phyloP scores from a whole-genome alignment of 257 asterid species.

The Cynanchum wilfordii region DNA sequence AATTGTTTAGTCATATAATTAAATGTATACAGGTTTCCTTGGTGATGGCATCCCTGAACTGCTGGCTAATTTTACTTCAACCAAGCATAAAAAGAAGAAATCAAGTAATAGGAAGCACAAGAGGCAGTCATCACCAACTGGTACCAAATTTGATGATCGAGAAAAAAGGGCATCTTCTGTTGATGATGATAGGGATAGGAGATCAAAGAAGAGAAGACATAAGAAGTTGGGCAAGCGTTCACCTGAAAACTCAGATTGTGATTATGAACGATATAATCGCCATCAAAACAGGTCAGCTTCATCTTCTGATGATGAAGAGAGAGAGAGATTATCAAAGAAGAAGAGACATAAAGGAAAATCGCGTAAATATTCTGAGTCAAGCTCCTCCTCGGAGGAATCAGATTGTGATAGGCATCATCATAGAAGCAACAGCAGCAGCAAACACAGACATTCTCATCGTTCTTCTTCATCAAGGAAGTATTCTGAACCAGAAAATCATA shows the following conservation, averaged over 20 bases:
- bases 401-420: slow-evolving; percentile 40
- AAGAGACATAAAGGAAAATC: slow-evolving; percentile 43
- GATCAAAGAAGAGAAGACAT: slow-evolving; percentile 37
- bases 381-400: slow-evolving; percentile 36
- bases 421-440: slow-evolving; percentile 37
- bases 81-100: slow-evolving; percentile 41
- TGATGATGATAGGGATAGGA: slow-evolving; percentile 30
- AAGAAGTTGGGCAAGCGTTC: slow-evolving; percentile 36
- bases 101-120: slow-evolving; percentile 51
- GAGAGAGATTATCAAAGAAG: slow-evolving; percentile 34
- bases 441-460: slow-evolving; percentile 26
- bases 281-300: slow-evolving; percentile 36
- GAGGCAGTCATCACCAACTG: slow-evolving; percentile 35
- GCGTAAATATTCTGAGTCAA: slow-evolving; percentile 32
- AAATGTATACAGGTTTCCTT: slow-evolving; percentile 61
- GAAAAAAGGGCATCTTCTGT: slow-evolving; percentile 33
- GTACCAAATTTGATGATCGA: slow-evolving; percentile 23
- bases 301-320: slow-evolving; percentile 34
- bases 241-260: slow-evolving; percentile 40
- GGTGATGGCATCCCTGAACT: slow-evolving; percentile 64
- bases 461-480: slow-evolving; percentile 29
- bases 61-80: slow-evolving; percentile 50
- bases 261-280: slow-evolving; percentile 16
- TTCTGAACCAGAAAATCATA: slow-evolving; percentile 35
- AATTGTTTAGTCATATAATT: neutral